Percentiles rank a stretch among this genome's conserved stretches.
phyloP scores from a whole-genome alignment of 352 stramenopile species.

The Aphanomyces invadans region DNA sequence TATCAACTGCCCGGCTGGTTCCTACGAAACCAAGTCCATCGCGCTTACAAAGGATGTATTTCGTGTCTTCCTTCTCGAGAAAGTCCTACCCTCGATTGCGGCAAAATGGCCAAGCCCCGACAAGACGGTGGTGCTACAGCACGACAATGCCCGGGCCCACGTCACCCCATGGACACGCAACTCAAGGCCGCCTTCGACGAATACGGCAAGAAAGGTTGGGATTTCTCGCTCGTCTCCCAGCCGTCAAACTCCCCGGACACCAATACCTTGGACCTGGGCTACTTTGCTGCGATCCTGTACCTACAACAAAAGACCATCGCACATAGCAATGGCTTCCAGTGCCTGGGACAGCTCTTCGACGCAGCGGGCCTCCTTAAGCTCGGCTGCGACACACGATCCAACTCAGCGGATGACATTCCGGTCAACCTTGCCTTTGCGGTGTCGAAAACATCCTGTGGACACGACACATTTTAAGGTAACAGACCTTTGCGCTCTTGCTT shows the following conservation, averaged over 20 bases:
- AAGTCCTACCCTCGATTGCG: neutral
- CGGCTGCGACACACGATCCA: neutral
- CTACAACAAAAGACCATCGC: neutral
- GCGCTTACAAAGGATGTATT: neutral
- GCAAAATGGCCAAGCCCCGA: neutral
- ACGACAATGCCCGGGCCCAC: neutral
- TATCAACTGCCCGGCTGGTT: constrained; percentile 22
- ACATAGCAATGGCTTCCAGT: neutral
- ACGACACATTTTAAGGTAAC: neutral
- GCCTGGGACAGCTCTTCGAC: neutral
- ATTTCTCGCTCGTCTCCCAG: neutral
- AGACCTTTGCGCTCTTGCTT: neutral
- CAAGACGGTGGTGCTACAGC: neutral
- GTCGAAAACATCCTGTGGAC: neutral
- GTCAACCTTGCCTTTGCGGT: neutral
- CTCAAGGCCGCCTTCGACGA: neutral
- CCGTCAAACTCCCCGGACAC: neutral
- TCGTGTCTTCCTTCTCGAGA: neutral
- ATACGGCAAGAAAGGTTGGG: neutral
- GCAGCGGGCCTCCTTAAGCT: neutral
- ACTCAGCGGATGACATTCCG: neutral
- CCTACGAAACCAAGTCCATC: too few species aligned
- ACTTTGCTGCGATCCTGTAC: neutral
- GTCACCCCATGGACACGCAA: neutral
- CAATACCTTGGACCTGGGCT: neutral